phyloP scores from a whole-genome alignment of 805 yeast species.

The Candida berthetii region DNA sequence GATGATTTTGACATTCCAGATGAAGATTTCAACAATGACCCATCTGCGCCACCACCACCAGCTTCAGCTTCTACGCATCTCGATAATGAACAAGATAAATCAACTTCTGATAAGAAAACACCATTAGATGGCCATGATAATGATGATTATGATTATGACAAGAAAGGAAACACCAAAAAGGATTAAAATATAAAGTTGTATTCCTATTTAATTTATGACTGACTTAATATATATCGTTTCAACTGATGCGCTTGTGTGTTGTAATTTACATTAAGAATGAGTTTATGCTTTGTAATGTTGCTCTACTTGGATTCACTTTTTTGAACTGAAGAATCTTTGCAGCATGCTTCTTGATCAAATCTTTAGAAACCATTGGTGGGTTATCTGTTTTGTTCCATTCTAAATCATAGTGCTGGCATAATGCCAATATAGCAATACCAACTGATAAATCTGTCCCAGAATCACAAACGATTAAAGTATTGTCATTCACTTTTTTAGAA shows the following conservation, averaged over 20 bases:
- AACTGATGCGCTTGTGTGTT: no score
- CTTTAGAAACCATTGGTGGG: conserved; percentile 34
- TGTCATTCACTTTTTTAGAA: conserved; percentile 16
- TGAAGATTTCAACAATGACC: not conserved
- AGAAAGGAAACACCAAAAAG: no score
- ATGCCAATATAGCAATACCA: conserved; percentile 47
- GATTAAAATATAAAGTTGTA: no score
- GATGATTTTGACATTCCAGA: not conserved
- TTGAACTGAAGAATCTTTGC: conserved; percentile 38
- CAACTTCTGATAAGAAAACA: not conserved
- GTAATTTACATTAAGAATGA: conserved; percentile 44
- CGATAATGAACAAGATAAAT: not conserved
- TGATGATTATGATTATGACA: no score
- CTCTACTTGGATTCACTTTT: conserved; percentile 70
- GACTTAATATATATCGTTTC: no score
- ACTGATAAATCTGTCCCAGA: conserved; percentile 62
- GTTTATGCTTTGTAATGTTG: conserved; percentile 70
- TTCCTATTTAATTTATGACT: no score
- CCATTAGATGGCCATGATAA: no score
- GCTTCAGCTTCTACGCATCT: not conserved
- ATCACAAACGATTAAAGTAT: conserved; percentile 46
- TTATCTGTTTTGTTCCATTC: conserved; percentile 28
- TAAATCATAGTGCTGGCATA: conserved; percentile 38
- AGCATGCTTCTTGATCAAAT: conserved; percentile 48
- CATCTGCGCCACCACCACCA: not conserved